These are phyloP conservation scores for Raffaelea deltoideospora DNA, from an alignment of 2,329 filamentous ascomycete species.

Conservation along the genomic window DNA sequence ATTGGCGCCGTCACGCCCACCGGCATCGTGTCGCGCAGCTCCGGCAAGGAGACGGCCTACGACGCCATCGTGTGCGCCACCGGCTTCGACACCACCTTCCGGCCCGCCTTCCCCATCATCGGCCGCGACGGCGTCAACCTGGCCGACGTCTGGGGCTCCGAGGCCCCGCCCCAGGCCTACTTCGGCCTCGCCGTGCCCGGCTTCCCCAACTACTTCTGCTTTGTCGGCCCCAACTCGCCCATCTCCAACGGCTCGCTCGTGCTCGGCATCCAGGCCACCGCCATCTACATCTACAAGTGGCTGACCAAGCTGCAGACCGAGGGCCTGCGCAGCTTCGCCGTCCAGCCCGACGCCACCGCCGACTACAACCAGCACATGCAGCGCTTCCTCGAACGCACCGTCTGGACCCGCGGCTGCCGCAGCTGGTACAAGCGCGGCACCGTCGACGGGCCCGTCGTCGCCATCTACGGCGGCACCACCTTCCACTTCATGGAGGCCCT, in stretches of 20 bases:
- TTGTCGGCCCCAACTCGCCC: slow-evolving; percentile 4
- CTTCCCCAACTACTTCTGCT: slow-evolving; percentile 10
- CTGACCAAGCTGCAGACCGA: slow-evolving; percentile 3
- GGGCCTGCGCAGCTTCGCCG: slow-evolving; percentile 3
- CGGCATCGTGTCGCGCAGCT: slow-evolving; percentile 15
- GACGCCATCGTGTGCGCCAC: slow-evolving; percentile 21
- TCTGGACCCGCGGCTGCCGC: slow-evolving; percentile 16
- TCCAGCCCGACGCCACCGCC: slow-evolving; percentile 7
- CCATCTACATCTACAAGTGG: slow-evolving; percentile 2
- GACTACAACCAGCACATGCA: slow-evolving; percentile 14
- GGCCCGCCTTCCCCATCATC: slow-evolving; percentile 16
- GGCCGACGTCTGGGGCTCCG: slow-evolving; percentile 10
- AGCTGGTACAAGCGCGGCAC: slow-evolving; percentile 14
- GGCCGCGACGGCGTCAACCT: slow-evolving; percentile 6
- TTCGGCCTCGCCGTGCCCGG: slow-evolving; percentile 5
- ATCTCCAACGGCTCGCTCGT: slow-evolving; percentile 2
- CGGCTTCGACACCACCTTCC: slow-evolving; percentile 19
- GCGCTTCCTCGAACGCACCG: slow-evolving; percentile 16
- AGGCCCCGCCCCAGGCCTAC: slow-evolving; percentile 5
- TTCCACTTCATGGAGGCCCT: slow-evolving; percentile 11
- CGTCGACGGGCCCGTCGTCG: slow-evolving; percentile 9
- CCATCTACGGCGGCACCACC: slow-evolving; percentile 7
- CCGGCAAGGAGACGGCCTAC: slow-evolving; percentile 15
- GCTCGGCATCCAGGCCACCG: slow-evolving; percentile 5
- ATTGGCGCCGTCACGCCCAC: slow-evolving; percentile 21